Evolutionary conservation across 2,329 filamentous ascomycete genomes (phyloP).

Genomic region (Sarocladium oryzae): DNA sequence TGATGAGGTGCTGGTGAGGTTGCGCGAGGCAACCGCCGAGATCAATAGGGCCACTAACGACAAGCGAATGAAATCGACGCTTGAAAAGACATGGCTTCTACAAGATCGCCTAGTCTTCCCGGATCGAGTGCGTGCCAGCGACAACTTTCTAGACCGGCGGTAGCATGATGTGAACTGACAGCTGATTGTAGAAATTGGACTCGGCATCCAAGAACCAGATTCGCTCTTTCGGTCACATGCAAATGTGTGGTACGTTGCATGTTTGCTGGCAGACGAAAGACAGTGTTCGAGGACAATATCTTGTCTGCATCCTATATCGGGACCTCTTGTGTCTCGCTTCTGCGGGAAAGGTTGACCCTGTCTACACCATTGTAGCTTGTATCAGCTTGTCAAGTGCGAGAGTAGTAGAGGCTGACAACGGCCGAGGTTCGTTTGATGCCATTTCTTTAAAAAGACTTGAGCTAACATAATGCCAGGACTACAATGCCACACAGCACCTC

Average conservation of each 20-base stretch:
- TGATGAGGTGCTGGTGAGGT: slow-evolving; percentile 61
- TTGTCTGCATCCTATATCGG: slow-evolving; percentile 79
- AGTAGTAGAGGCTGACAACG: slow-evolving; percentile 69
- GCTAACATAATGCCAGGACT: slow-evolving; percentile 51
- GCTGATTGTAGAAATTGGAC: slow-evolving; percentile 36
- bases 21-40: slow-evolving; percentile 68
- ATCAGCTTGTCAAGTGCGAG: slow-evolving; percentile 60
- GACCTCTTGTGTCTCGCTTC: slow-evolving; percentile 72
- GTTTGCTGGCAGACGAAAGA: slow-evolving; percentile 71
- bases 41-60: slow-evolving; percentile 85
- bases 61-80: slow-evolving; percentile 56
- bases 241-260: slow-evolving; percentile 76
- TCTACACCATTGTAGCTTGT: slow-evolving; percentile 69
- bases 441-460: neutral
- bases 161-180: neutral
- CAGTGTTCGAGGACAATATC: slow-evolving; percentile 68
- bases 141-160: neutral
- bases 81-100: slow-evolving; percentile 79
- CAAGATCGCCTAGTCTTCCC: slow-evolving; percentile 76
- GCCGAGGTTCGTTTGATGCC: slow-evolving; percentile 24
- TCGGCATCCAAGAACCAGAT: slow-evolving; percentile 58
- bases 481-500: slow-evolving; percentile 78
- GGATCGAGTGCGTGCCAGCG: slow-evolving; percentile 51
- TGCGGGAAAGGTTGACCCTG: slow-evolving; percentile 54
- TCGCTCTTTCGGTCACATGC: slow-evolving; percentile 71